phyloP scores from a whole-genome alignment of 345 rosid species.

The Nephelium lappaceum region DNA sequence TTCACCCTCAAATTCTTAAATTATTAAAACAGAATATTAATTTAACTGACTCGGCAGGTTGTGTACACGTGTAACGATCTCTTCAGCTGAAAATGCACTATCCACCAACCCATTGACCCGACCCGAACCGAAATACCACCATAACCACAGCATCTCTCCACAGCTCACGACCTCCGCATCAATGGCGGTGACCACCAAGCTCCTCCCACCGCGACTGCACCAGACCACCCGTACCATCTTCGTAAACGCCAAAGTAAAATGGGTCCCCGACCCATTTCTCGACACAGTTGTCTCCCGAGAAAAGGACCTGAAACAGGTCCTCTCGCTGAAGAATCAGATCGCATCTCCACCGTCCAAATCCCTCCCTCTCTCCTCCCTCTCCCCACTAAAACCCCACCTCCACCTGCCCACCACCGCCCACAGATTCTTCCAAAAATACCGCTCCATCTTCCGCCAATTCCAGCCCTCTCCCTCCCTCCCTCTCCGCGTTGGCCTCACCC shows the following conservation, averaged over 20 bases:
- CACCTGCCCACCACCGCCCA: constrained; percentile 44
- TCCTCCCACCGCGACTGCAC: constrained; percentile 35
- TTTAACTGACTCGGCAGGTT: too few relatives aligned
- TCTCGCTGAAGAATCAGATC: constrained; percentile 69
- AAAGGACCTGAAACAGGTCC: constrained; percentile 57
- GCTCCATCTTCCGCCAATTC: constrained; percentile 54
- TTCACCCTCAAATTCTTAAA: too few relatives aligned
- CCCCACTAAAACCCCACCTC: constrained; percentile 58
- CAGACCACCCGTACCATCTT: constrained; percentile 47
- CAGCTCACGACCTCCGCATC: not conserved
- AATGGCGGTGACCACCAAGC: constrained; percentile 13
- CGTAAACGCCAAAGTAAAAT: constrained; percentile 65
- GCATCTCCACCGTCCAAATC: constrained; percentile 54
- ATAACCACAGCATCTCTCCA: not conserved
- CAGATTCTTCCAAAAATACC: constrained; percentile 50
- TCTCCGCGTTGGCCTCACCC: constrained; percentile 67
- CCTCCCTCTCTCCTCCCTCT: constrained; percentile 64
- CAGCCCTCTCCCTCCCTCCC: constrained; percentile 76
- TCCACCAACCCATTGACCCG: too few relatives aligned
- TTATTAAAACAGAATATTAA: too few relatives aligned
- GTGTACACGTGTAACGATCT: too few relatives aligned
- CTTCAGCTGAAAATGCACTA: too few relatives aligned
- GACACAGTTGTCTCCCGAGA: constrained; percentile 59
- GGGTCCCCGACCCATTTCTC: constrained; percentile 67
- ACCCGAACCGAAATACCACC: too few relatives aligned